Base-by-base conservation (phyloP, 2,329 filamentous ascomycete genomes). In the Claviceps cyperi region DNA sequence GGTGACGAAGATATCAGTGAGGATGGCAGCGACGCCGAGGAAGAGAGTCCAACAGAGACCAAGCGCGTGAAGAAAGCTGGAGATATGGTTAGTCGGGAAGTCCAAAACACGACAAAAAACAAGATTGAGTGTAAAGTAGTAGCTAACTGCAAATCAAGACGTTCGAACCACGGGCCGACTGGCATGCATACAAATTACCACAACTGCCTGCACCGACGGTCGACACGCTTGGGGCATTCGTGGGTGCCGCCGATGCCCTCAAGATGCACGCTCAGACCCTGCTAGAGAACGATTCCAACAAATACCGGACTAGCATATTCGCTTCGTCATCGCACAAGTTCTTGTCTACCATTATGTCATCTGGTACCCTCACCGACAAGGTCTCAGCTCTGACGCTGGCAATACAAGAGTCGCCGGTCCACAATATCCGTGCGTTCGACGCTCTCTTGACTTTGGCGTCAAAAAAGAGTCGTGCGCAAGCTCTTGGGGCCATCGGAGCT, bases 341-440 rank as follows among this genome's bases (percentile, higher is more conserved):
- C 72, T 83, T 97, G 74, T 87, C 90, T 1, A 94, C 89, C 17
- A 96, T 98, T 64, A 96, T 97, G 86, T 74, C 88, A 9, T 94
- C 90, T 1, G 92, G 92, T 73, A 98, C 94, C 9, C 78, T 97
- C 58, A 94, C 89, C 50, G 92, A 98, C 66, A 97, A 96, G 66
- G 84, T 97, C 43, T 98, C 92, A 2, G 94, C 92, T 3, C 73
- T 98, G 60, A 98, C 92, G 4, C 74, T 98, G 57, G 85, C 92
- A 50, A 82, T 96, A 13, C 94, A 98, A 69, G 92, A 98, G 66
- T 97, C 94, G 8, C 92, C 92, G 17, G 71, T 97, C 48, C 92
- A 98, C 66, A 97, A 90, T 54, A 83, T 81, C 55, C 91, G 92
- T 62, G 85, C 90, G 0, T 81, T 97, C 54, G 91, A 97, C 58